Evolutionary conservation across 352 stramenopile species (phyloP), one percentile per base, ranked within the genome.

Genomic region (Phytophthora nicotianae): DNA sequence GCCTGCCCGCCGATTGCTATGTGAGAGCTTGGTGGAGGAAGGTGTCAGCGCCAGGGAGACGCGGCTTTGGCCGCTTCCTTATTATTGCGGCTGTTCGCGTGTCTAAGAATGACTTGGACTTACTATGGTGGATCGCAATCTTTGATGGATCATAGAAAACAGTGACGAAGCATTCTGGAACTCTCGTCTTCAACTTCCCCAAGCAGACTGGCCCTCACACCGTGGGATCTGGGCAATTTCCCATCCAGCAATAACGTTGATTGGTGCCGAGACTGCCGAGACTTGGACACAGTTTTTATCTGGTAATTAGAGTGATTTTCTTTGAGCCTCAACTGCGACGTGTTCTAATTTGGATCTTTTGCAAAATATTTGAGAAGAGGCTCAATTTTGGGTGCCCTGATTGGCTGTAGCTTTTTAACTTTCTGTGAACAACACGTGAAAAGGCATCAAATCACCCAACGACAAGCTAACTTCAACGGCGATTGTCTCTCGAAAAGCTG

Each of bases 21-120:
- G 41, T 73, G 60, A 61, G 58, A 47, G 21, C 24, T 37, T 3
- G 5, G 9, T 14, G 19, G 4, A 11, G 43, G 41, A 0, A 17
- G n/a, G 20, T 13, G 35, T 55, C 42, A 66, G 58, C 0, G 17
- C 24, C 24, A 35, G 29, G 6, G 29, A 35, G 29, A 35, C 29
- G 29, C 29, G 45, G 51, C 37, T 62, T 55, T 62, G 27, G 14
- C 26, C 9, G 41, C 59, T 62, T 62, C 59, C 46, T 66, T 66
- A n/a, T 66, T 66, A 66, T 66, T 66, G 32, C 40, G 48, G 37
- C 29, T 63, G 47, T 45, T 59, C 47, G 47, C 48, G 54, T 65
- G 61, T 58, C 50, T 66, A 38, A 17, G 32, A 38, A 38, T 38
- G 32, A 38, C 32, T 38, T 38, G 32, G 32, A 4, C n/a, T 38